A percentile compares a stretch with the other conserved stretches of the same genome.
phyloP scores from a whole-genome alignment of 352 stramenopile species.

The Globisporangium nunn region DNA sequence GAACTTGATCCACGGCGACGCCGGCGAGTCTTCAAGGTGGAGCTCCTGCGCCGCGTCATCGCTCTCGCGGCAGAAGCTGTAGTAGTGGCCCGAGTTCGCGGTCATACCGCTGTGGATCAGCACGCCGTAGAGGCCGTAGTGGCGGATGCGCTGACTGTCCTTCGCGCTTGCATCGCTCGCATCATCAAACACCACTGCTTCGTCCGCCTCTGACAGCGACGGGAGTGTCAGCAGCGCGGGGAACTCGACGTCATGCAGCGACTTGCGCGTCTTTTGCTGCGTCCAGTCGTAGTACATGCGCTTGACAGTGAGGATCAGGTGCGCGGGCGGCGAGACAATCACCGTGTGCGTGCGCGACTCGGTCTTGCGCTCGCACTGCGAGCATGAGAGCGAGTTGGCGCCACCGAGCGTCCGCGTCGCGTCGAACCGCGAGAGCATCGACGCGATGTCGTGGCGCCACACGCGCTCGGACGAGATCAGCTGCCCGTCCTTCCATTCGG shows the following conservation, averaged over 20 bases:
- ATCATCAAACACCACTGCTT: conserved; percentile 29
- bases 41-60: conserved; percentile 62
- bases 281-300: conserved; percentile 89
- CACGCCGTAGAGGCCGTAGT: conserved; percentile 87
- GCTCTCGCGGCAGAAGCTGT: conserved; percentile 83
- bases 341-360: conserved; percentile 80
- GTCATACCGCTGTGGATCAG: conserved; percentile 86
- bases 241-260: conserved; percentile 78
- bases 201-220: conserved; percentile 45
- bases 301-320: conserved; percentile 86
- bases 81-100: conserved; percentile 89
- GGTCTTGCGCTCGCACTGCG: conserved; percentile 62
- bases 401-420: conserved; percentile 72
- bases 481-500: conserved; percentile 73
- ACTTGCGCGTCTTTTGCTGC: conserved; percentile 85
- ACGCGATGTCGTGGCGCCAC: conserved; percentile 75
- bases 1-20: conserved; percentile 89
- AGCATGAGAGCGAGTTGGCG: conserved; percentile 74
- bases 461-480: conserved; percentile 81
- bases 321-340: conserved; percentile 65
- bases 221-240: conserved; percentile 61
- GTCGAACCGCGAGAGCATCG: conserved; percentile 77
- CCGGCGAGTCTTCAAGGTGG: conserved; percentile 66
- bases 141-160: conserved; percentile 28
- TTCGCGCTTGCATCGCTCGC: conserved; percentile 8